These are phyloP conservation scores for Candida schatavii DNA, from an alignment of 805 yeast species.

Conservation along the genomic window DNA sequence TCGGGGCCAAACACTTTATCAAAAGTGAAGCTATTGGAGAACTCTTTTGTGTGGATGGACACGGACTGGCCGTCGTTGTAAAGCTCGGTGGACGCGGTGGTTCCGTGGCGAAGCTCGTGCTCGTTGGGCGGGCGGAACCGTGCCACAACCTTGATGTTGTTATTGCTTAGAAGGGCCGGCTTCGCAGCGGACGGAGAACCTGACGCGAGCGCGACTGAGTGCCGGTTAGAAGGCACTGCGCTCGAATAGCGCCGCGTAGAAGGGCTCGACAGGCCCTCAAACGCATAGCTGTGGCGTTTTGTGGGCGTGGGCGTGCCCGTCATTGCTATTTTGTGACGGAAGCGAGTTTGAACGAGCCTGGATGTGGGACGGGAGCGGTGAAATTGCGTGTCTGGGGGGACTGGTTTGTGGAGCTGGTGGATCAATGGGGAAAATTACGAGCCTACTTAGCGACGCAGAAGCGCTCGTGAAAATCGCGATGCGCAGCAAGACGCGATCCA, in stretches of 20 bases:
- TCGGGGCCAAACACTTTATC: slow-evolving; percentile 60
- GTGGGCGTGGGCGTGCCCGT: slow-evolving; percentile 2
- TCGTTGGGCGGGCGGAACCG: slow-evolving; percentile 62
- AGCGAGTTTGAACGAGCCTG: no score
- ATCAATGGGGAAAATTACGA: no score
- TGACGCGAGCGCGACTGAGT: neutral
- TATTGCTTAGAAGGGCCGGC: slow-evolving; percentile 6
- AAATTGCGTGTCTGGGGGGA: no score
- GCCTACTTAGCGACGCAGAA: no score
- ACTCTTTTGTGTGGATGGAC: slow-evolving; percentile 24
- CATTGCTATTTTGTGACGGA: no score
- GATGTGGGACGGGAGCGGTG: no score
- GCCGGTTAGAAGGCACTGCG: no score
- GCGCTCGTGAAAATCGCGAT: no score
- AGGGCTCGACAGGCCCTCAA: neutral
- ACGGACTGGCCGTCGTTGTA: slow-evolving; percentile 24
- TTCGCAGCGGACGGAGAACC: neutral
- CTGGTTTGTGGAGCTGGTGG: no score
- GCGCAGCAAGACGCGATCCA: no score
- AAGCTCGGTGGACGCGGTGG: slow-evolving; percentile 13
- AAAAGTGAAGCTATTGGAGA: slow-evolving; percentile 47
- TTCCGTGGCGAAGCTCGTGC: slow-evolving; percentile 24
- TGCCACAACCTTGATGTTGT: slow-evolving; percentile 64
- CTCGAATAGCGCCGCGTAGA: no score
- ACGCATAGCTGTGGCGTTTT: slow-evolving; percentile 4